phyloP scores from a whole-genome alignment of 768 basidiomycete species.

The Russula foetens region DNA sequence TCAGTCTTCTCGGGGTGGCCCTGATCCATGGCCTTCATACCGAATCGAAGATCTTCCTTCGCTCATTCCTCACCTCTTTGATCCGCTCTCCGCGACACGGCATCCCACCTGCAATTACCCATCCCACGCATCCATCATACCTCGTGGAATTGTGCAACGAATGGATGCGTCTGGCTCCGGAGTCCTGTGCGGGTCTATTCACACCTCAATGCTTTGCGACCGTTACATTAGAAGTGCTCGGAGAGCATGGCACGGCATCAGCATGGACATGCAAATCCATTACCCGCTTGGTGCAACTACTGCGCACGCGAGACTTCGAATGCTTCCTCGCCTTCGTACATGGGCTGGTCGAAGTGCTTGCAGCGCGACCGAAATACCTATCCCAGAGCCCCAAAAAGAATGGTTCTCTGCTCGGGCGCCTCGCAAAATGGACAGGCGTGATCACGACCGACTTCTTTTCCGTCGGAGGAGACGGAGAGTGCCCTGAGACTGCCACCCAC shows the following conservation, averaged over 20 bases:
- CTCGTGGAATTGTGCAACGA: slow-evolving; percentile 7
- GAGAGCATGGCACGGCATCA: slow-evolving; percentile 13
- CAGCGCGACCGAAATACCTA: not conserved
- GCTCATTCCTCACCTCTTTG: slow-evolving; percentile 33
- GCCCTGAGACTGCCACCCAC: no score
- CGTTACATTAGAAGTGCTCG: slow-evolving; percentile 29
- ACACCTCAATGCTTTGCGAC: slow-evolving; percentile 27
- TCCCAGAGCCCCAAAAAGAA: not conserved
- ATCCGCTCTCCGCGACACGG: slow-evolving; percentile 24
- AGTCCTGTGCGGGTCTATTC: not conserved
- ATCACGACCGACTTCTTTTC: slow-evolving; percentile 20
- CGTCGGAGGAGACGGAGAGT: not conserved
- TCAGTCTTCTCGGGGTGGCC: slow-evolving; percentile 42
- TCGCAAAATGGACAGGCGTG: slow-evolving; percentile 24
- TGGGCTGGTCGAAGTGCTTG: slow-evolving; percentile 23
- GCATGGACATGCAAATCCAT: slow-evolving; percentile 40
- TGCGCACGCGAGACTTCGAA: slow-evolving; percentile 28
- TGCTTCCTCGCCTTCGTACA: slow-evolving; percentile 28
- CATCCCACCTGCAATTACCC: slow-evolving; percentile 4
- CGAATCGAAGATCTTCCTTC: slow-evolving; percentile 39
- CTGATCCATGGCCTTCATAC: slow-evolving; percentile 34
- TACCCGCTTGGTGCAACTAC: slow-evolving; percentile 28
- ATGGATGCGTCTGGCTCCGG: slow-evolving; percentile 5
- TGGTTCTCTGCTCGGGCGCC: slow-evolving; percentile 5
- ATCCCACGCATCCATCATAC: slow-evolving; percentile 14